phyloP scores from a whole-genome alignment of 495 filamentous ascomycete species.

The Neurospora tetrasperma region DNA sequence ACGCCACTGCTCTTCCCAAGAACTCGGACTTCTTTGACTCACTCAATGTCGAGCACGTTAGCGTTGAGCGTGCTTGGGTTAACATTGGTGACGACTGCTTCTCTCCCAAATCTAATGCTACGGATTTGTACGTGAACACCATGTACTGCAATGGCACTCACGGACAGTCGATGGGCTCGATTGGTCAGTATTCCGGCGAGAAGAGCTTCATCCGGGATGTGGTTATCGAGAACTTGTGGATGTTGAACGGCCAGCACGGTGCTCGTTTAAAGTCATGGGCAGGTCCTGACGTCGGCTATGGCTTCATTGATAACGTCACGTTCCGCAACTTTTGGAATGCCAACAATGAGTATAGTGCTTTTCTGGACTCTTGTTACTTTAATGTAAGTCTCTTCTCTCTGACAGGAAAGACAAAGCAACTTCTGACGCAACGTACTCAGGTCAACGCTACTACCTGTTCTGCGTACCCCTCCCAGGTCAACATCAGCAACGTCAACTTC shows the following conservation, averaged over 20 bases:
- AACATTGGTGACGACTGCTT: slow-evolving; percentile 52
- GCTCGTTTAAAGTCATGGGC: slow-evolving; percentile 49
- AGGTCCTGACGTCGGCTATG: slow-evolving; percentile 42
- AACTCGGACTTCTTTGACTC: slow-evolving; percentile 54
- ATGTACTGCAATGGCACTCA: slow-evolving; percentile 50
- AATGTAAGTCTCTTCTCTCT: slow-evolving; percentile 29
- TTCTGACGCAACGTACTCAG: neutral
- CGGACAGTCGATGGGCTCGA: slow-evolving; percentile 47
- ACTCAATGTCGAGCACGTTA: slow-evolving; percentile 36
- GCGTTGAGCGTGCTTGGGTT: slow-evolving; percentile 39
- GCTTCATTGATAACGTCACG: slow-evolving; percentile 49
- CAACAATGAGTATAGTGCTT: slow-evolving; percentile 43
- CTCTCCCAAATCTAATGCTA: slow-evolving; percentile 48
- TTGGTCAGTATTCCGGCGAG: slow-evolving; percentile 46
- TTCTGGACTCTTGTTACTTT: slow-evolving; percentile 51
- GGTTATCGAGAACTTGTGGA: slow-evolving; percentile 45
- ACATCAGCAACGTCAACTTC: slow-evolving; percentile 45
- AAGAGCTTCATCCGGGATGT: slow-evolving; percentile 44
- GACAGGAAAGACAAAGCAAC: neutral
- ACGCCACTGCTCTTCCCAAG: slow-evolving; percentile 39
- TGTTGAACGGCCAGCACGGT: slow-evolving; percentile 46
- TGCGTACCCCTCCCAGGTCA: slow-evolving; percentile 40
- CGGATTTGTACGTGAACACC: slow-evolving; percentile 46
- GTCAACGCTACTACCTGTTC: slow-evolving; percentile 33
- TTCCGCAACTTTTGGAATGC: slow-evolving; percentile 47